Base-by-base conservation (phyloP, 2,329 filamentous ascomycete genomes). In the Falciphora oryzae region DNA sequence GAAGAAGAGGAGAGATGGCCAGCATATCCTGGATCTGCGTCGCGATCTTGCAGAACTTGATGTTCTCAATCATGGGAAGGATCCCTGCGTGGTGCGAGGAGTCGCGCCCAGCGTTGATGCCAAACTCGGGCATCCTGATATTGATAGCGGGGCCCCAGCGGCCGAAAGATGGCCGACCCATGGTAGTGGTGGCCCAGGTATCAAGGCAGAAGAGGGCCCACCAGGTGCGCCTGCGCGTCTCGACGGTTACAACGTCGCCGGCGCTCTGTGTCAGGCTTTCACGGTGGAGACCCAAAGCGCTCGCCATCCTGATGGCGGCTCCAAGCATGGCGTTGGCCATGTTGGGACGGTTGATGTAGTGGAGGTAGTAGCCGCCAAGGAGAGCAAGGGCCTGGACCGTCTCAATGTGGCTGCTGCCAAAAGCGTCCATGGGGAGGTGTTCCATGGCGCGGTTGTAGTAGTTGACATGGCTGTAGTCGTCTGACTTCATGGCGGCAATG, bases 41-140 rank as follows among this genome's bases (percentile, higher is more conserved):
- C 27, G 89, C 88, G 66, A 94, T 90, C 73, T 89, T 90, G 77
- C 89, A 92, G 75, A 93, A 93, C 62, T 88, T 86, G 67, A 91
- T 89, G 73, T 91, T 92, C 74, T 93, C 88, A 32, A 91, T 85
- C 22, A 92, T 76, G 0, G 89, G 89, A 4, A 92, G 80, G 64
- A 90, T 86, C 64, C 87, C 86, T 1, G 88, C 82, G 61, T 89
- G 80, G 70, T 86, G 87, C 0, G 77, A 80, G 57, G 79, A 83
- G 75, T 84, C 83, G 50, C 77, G 80, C 28, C 68, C 70, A 61
- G 77, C 76, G 68, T 77, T 79, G 67, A 80, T 73, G 60, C 80
- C 80, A 59, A 82, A 80, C 72, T 87, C 83, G 7, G 88, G 88
- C 1, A 83, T 78, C 63, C 83, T 81, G 64, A 89, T 86, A 66